Evolutionary conservation across 441 rosid genomes (phyloP), one percentile per base, ranked within the genome.

Genomic region (Croton setiger): DNA sequence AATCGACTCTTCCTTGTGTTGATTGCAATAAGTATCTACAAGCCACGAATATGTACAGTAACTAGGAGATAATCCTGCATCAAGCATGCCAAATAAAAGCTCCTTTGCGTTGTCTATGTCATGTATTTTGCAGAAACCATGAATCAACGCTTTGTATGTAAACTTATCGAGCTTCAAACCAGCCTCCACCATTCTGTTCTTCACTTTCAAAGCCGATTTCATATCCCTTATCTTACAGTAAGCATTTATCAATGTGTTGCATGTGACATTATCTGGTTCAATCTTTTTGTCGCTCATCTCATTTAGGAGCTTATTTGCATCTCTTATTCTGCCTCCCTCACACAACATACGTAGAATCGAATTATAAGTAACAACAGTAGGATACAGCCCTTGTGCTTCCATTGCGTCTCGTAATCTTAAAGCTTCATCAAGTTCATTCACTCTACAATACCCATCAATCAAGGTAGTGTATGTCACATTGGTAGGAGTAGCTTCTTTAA

Each of bases 371-470:
- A 88, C 89, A 68, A 92, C 84, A 13, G 83, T 86, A 4, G 92
- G 97, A 78, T 74, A 74, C 62, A 91, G 74, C 48, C 98, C 96
- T 74, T 82, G 86, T 13, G 82, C 72, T 71, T 79, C 90, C 97
- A 94, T 91, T 23, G 81, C 82, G 69, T 90, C 86, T 1, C 70
- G 78, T 79, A 94, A 67, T 80, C 82, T 84, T 78, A 88, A 81
- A 76, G 98, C 97, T 73, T 90, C 84, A n/a, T 85, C 96, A 17
- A 92, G 81, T 64, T 88, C 87, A 76, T 88, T 81, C 63, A 72
- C 78, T 79, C 98, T 83, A 76, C 97, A 92, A 74, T 88, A 87
- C 13, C 98, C 98, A 70, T 94, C 99, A 75, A 94, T 90, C 82
- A 94, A 80, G 73, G 89, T 90, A 69, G 90, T 87, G 65, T 84